Percentiles rank a stretch among this genome's conserved stretches.
Evolutionary conservation across 331 rosid genomes (phyloP).

Genomic region (Quercus lobata): DNA sequence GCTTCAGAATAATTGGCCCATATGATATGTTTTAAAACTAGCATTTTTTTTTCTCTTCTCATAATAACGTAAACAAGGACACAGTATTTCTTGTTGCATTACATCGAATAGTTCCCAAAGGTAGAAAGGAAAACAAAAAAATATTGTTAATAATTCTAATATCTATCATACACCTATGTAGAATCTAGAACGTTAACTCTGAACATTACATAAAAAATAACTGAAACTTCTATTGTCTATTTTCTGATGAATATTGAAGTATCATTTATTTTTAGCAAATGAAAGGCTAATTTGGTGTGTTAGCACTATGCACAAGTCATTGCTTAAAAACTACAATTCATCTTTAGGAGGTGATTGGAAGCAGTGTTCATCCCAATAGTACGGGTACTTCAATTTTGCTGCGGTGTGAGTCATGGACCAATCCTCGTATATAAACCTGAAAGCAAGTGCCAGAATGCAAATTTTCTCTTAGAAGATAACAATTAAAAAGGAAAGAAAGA

Average conservation of each 20-base stretch:
- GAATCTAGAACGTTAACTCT: not conserved
- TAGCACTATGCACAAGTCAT: no score
- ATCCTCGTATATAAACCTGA: slow-evolving; percentile 68
- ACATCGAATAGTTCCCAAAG: not conserved
- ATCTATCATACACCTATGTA: not conserved
- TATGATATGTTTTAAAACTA: no score
- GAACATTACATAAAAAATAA: not conserved
- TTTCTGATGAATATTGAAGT: not conserved
- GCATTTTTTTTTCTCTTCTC: not conserved
- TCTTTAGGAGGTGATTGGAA: no score
- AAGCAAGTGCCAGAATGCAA: slow-evolving; percentile 17
- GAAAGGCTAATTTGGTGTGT: no score
- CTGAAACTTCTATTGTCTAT: not conserved
- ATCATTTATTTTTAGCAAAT: not conserved
- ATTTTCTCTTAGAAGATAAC: not conserved
- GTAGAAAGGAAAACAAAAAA: not conserved
- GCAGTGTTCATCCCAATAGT: not conserved
- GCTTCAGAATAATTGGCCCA: no score
- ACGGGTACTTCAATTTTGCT: slow-evolving; percentile 69
- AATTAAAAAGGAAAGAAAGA: not conserved
- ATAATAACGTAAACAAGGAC: not conserved
- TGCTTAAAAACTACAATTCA: no score
- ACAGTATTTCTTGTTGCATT: not conserved
- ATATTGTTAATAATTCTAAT: no score
- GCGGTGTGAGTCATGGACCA: slow-evolving; percentile 95